Evolutionary conservation across 305 asterid genomes (phyloP).

Genomic region (Petunia hybrid): DNA sequence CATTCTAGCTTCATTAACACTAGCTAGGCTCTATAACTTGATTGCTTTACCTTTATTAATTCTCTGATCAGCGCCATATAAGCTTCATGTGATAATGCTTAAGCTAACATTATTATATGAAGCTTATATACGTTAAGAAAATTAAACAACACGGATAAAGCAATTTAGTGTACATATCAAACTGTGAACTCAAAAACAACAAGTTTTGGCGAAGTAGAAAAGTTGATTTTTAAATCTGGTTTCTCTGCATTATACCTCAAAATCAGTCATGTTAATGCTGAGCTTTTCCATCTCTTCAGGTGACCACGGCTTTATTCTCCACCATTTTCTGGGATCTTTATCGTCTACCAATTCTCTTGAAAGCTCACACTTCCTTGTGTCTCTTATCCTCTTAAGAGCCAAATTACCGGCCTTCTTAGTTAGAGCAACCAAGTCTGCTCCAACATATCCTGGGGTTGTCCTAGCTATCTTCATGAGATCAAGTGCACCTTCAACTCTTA

Average conservation of each 20-base stretch:
- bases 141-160: too few relatives aligned
- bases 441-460: conserved; percentile 84
- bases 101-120: too few relatives aligned
- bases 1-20: too few relatives aligned
- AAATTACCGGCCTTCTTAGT: conserved; percentile 76
- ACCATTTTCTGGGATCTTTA: conserved; percentile 62
- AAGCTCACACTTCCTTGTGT: conserved; percentile 53
- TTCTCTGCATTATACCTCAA: conserved; percentile 51
- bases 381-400: conserved; percentile 77
- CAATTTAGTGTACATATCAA: too few relatives aligned
- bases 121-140: too few relatives aligned
- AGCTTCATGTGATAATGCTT: too few relatives aligned
- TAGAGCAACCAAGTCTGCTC: conserved; percentile 85
- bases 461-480: conserved; percentile 84
- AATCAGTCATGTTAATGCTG: conserved; percentile 77
- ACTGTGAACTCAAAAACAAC: too few relatives aligned
- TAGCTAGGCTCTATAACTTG: too few relatives aligned
- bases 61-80: too few relatives aligned
- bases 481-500: conserved; percentile 78
- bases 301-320: conserved; percentile 69
- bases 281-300: conserved; percentile 67
- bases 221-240: neutral
- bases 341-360: conserved; percentile 38
- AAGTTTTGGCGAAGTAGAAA: too few relatives aligned
- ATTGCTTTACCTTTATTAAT: too few relatives aligned